Evolutionary conservation across 2,329 filamentous ascomycete genomes (phyloP), one percentile per base, ranked within the genome.

Genomic region (Pezicula neosporulosa): DNA sequence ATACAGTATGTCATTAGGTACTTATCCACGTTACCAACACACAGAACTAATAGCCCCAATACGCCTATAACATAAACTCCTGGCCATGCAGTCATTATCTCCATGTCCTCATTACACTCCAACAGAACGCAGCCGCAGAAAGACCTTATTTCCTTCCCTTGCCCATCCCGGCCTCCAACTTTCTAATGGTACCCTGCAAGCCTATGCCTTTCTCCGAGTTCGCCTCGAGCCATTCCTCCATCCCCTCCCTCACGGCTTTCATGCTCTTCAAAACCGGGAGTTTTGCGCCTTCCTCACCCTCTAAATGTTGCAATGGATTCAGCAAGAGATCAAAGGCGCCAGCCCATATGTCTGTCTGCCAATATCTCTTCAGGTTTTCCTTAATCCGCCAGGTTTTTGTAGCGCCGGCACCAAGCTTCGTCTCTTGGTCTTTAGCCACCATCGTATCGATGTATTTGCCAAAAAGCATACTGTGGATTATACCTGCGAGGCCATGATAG

Each of bases 371-470:
- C 54, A 97, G 72, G 13, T 77, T 82, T 70, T 97, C 93, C 47
- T 87, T 82, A 58, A 97, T 84, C 56, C 80, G 83, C 72, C 96
- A 97, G 44, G 78, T 84, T 65, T 88, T 85, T 7, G 70, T 68
- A 2, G 71, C 75, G 2, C 70, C 72, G 3, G 76, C 76, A n/a
- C 80, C 81, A 2, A 86, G 70, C 1, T 77, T 78, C 15, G 77
- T 78, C 27, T 74, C 52, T 42, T 60, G 80, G 75, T 61, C 72
- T 27, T 44, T 44, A 6, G 19, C 77, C 35, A 80, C 77, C 48
- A 80, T 72, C 1, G 90, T 95, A 66, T 96, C 90, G 62, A 99
- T 94, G 71, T 97, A 97, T 65, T 89, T 91, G 9, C 94, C 93
- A 66, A 97, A 99, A 3, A 99, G 80, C 61, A 99, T 80, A 41